Conservation (phyloP, 2,329 filamentous ascomycete genomes). For the Achaetomium macrosporum region DNA sequence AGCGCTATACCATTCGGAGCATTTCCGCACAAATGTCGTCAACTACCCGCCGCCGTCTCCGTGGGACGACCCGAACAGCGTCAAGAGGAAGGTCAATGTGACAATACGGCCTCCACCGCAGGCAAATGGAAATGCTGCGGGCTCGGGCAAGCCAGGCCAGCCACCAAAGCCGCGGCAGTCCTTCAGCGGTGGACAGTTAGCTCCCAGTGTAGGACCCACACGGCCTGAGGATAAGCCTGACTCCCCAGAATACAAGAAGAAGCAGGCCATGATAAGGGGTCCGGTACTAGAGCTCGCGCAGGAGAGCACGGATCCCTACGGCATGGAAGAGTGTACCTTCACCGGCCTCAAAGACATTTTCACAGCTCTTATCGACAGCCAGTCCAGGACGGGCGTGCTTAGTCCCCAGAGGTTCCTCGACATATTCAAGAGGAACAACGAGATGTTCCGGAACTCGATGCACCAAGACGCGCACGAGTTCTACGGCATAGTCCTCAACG, state of each 20-base stretch:
- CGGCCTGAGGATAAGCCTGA: constrained; percentile 90
- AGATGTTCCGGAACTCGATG: constrained; percentile 96
- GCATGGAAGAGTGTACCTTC: constrained; percentile 92
- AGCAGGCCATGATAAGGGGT: constrained; percentile 80
- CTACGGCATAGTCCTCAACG: constrained; percentile 88
- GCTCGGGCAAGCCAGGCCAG: constrained; percentile 28
- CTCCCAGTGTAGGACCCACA: constrained; percentile 47
- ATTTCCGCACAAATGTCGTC: constrained; percentile 90
- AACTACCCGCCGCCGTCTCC: constrained; percentile 75
- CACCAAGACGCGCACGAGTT: constrained; percentile 99
- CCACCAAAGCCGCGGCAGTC: constrained; percentile 42
- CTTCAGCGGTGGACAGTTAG: constrained; percentile 48
- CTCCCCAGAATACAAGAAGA: constrained; percentile 96
- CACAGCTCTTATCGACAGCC: constrained; percentile 75
- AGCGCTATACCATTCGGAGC: constrained; percentile 90
- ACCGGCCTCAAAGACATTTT: constrained; percentile 96
- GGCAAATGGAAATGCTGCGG: constrained; percentile 39
- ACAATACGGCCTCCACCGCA: constrained; percentile 54
- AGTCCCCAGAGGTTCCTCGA: constrained; percentile 91
- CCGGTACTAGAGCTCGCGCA: constrained; percentile 80
- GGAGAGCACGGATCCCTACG: constrained; percentile 73
- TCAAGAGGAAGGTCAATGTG: constrained; percentile 50
- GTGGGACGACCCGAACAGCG: constrained; percentile 61
- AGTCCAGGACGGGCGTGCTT: constrained; percentile 78
- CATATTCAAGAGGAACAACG: constrained; percentile 87